These are phyloP conservation scores for Nothophoma quercina DNA, from an alignment of 2,329 filamentous ascomycete species.

Conservation along the genomic window DNA sequence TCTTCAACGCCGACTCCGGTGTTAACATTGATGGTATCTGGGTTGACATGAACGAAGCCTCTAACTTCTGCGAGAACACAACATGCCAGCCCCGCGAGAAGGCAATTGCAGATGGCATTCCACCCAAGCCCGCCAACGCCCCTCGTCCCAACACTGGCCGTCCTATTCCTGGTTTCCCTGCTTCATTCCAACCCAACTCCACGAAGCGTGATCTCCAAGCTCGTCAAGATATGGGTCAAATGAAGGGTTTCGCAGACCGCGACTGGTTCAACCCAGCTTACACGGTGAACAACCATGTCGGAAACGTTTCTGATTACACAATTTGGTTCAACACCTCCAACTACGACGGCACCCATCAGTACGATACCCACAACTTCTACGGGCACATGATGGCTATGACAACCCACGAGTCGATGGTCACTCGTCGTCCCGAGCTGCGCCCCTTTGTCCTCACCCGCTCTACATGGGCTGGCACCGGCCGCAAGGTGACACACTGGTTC, in stretches of 20 bases:
- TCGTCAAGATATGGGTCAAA: constrained; percentile 50
- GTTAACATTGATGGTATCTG: constrained; percentile 80
- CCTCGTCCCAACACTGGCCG: constrained; percentile 66
- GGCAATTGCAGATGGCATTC: constrained; percentile 55
- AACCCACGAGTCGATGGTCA: constrained; percentile 71
- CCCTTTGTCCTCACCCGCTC: constrained; percentile 78
- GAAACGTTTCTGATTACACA: constrained; percentile 54
- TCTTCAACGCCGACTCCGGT: constrained; percentile 70
- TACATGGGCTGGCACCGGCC: constrained; percentile 76
- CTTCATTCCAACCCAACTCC: constrained; percentile 67
- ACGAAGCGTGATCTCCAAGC: constrained; percentile 20
- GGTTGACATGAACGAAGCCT: constrained; percentile 54
- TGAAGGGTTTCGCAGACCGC: constrained; percentile 67
- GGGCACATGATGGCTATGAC: constrained; percentile 76
- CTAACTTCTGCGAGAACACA: constrained; percentile 51
- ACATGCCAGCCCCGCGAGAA: constrained; percentile 55
- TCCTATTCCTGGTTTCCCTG: constrained; percentile 72
- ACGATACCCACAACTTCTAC: constrained; percentile 81
- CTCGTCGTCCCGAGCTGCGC: constrained; percentile 67
- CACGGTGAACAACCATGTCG: constrained; percentile 68
- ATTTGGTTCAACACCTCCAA: constrained; percentile 74
- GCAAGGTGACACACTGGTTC: constrained; percentile 67
- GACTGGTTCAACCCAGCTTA: constrained; percentile 72
- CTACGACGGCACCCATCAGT: constrained; percentile 71
- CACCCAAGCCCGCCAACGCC: constrained; percentile 64